phyloP scores from a whole-genome alignment of 176 grass and related monocot genomes.

The Juncus effusus region DNA sequence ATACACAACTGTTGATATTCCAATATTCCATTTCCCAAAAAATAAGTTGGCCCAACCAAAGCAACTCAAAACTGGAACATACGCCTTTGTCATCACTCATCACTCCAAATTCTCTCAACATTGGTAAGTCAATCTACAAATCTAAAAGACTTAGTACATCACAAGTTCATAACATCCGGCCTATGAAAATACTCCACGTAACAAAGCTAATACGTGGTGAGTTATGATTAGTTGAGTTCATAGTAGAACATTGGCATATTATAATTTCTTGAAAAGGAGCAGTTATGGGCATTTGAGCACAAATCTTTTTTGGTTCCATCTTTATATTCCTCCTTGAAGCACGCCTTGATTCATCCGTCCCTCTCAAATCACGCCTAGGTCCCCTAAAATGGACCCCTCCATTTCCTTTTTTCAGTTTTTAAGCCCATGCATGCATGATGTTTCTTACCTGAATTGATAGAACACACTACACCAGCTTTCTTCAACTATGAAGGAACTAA shows the following conservation, averaged over 20 bases:
- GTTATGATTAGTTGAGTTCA: too few relatives aligned
- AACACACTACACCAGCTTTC: not conserved
- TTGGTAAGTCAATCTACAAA: conserved; percentile 13
- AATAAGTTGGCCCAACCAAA: conserved; percentile 1
- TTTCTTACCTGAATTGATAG: not conserved
- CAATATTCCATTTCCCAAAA: conserved; percentile 15
- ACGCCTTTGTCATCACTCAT: conserved; percentile 10
- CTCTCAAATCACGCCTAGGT: not conserved
- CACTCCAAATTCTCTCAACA: conserved; percentile 16
- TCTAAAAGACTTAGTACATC: not conserved
- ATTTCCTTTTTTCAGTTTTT: conserved; percentile 22
- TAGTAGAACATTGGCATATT: too few relatives aligned
- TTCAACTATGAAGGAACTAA: conserved; percentile 11
- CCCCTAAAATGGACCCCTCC: conserved; percentile 1
- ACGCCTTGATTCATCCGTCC: not conserved
- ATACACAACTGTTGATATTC: not conserved
- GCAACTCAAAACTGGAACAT: conserved; percentile 18
- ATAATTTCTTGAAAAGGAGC: too few relatives aligned
- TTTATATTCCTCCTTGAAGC: conserved; percentile 11
- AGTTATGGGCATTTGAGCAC: conserved; percentile 15
- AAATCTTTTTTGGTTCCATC: conserved; percentile 9
- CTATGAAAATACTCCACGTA: not conserved
- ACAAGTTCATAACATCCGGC: conserved; percentile 10
- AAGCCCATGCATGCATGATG: conserved; percentile 19
- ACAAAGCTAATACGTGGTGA: too few relatives aligned